Evolutionary conservation across 1,284 basidiomycete genomes (phyloP), one percentile per base, ranked within the genome.

Genomic region (Moniliophthora roreri): DNA sequence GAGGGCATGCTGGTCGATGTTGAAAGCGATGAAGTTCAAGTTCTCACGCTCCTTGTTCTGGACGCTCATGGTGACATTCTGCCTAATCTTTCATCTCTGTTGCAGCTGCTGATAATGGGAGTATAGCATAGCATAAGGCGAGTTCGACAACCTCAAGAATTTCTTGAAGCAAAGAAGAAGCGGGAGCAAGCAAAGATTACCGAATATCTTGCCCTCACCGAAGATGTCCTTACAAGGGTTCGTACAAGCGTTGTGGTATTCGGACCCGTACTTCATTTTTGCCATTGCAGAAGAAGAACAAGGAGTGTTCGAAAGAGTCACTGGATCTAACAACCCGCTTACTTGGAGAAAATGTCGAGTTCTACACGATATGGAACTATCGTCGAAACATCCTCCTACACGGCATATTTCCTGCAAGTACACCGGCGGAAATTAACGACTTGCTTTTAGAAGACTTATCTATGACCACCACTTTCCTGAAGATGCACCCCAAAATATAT

Each of bases 331-430:
- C 92, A 1, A 86, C 84, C n/a, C 76, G 76, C 26, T 69, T 95
- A n/a, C 81, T 95, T 8, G 82, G 87, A 56, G 60, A 87, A 50
- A 95, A 95, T 65, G 91, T 93, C 5, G 93, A 95, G 69, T 93
- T 93, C 66, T 96, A 95, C 69, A 94, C 93, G 0, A 74, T 92
- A 42, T 97, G 95, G 95, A 95, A 95, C 69, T 95, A 93, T 69
- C 80, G 95, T 40, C 78, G 94, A 24, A 75, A 82, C 47, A 93
- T 95, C 57, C 70, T 95, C 16, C 66, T 86, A 28, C 71, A 83
- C n/a, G 88, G 87, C 4, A 71, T 92, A 38, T 93, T 95, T 63
- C 79, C 80, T 10, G 60, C 69, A 13, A 82, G 91, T 52, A 71
- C 84, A 2, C 74, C 82, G 0, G 74, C 82, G 46, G 79, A 86